Base-by-base conservation (phyloP, 176 grass and related monocot genomes). In the Chrysopogon serrulatus region DNA sequence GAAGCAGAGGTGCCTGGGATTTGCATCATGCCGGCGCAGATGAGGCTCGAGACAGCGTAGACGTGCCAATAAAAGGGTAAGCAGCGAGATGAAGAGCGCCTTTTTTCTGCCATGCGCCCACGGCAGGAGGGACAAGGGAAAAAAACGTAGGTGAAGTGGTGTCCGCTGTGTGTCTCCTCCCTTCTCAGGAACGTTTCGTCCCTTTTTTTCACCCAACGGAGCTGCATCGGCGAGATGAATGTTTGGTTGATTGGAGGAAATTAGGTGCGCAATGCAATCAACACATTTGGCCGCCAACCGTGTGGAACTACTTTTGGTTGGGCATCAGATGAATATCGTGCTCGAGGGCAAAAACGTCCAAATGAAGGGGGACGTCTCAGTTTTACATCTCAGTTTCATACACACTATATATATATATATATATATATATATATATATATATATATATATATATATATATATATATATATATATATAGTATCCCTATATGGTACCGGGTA, bases 131-230 rank as follows among this genome's bases (percentile, higher is more conserved):
- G 48, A 51, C 48, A 21, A 51, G 18, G 17, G 48, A 1, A 8
- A 2, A 19, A 49, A 51, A 51, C 45, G 48, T 68, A 36, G 86
- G 64, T 15, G 86, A 4, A 72, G 41, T 51, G 54, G 41, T 21
- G 51, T 65, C 65, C 45, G 32, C 34, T 16, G 31, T 81, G 68
- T 42, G 11, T 61, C 32, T 54, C 73, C 41, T 78, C 41, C 73
- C 80, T 78, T 78, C 32, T 82, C 73, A 77, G 51, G 65, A 71
- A 88, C 53, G 40, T 62, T 8, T 88, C 62, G 63, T 66, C 42
- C 73, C 35, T 63, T 81, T 57, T 68, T 78, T 64, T 78, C 79
- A 64, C 49, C n/a, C 1, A 26, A 44, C 79, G 10, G 64, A 33
- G 49, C 24, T 18, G 17, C 53, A 53, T 66, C 41, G 3, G 18